Percentiles rank a stretch among this genome's conserved stretches.
These are phyloP conservation scores for Paramyrothecium roridum DNA, from an alignment of 2,329 filamentous ascomycete genomes.

Conservation along the genomic window DNA sequence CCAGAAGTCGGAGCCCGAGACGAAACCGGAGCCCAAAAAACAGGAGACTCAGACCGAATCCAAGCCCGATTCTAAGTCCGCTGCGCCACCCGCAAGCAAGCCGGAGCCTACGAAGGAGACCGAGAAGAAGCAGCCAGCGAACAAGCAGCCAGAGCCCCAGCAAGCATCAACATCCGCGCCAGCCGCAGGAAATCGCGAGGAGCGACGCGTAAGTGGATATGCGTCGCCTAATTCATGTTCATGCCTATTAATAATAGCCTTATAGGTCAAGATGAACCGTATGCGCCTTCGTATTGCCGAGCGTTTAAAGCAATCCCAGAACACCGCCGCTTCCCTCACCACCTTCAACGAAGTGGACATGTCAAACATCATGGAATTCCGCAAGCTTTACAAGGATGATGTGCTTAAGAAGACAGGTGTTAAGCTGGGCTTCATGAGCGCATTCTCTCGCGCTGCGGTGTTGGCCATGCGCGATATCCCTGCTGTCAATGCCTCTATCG, in stretches of 20 bases:
- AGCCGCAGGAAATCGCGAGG: constrained; percentile 67
- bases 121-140: constrained; percentile 21
- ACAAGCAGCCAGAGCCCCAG: constrained; percentile 18
- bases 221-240: neutral
- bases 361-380: constrained; percentile 95
- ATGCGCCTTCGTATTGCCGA: constrained; percentile 98
- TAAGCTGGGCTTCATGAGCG: constrained; percentile 99
- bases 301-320: constrained; percentile 98
- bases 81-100: constrained; percentile 15
- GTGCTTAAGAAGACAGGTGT: constrained; percentile 93
- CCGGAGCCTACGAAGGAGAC: constrained; percentile 36
- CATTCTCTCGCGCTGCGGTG: constrained; percentile 85
- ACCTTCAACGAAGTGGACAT: constrained; percentile 99
- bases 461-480: constrained; percentile 95
- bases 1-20: constrained; percentile 16
- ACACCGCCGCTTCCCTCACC: constrained; percentile 93
- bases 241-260: constrained; percentile 5
- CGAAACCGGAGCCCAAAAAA: constrained; percentile 21
- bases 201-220: constrained; percentile 68
- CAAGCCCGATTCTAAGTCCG: constrained; percentile 28
- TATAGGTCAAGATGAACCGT: constrained; percentile 97
- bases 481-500: constrained; percentile 92
- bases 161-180: constrained; percentile 17
- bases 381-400: constrained; percentile 96
- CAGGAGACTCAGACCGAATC: constrained; percentile 18